Percentiles rank a stretch among this genome's conserved stretches.
phyloP scores from a whole-genome alignment of 192 early-diverging fungal genomes.

The Rhizophagus sp. region DNA sequence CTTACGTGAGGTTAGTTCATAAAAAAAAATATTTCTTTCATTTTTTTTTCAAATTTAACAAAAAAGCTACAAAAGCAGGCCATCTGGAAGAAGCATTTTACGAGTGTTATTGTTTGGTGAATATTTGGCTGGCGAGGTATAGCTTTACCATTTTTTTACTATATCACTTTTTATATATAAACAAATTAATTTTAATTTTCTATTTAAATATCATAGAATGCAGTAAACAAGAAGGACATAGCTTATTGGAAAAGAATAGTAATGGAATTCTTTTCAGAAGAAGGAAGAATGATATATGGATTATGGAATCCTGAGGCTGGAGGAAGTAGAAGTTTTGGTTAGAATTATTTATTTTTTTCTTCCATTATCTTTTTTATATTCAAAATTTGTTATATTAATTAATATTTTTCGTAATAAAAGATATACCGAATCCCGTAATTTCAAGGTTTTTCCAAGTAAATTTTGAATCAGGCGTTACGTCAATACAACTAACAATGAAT shows the following conservation, averaged over 20 bases:
- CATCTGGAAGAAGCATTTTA: neutral
- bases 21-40: neutral
- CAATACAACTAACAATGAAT: constrained; percentile 6
- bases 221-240: constrained; percentile 1
- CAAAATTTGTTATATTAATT: neutral
- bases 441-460: constrained; percentile 19
- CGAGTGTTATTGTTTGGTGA: neutral
- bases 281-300: neutral
- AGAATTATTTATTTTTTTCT: neutral
- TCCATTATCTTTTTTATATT: neutral
- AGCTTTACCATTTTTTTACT: neutral
- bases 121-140: neutral
- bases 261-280: constrained; percentile 14
- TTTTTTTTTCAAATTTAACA: neutral
- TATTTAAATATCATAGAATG: neutral
- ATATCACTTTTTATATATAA: neutral
- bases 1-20: neutral
- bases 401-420: neutral
- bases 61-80: neutral
- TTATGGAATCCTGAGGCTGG: neutral
- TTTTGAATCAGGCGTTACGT: constrained; percentile 11
- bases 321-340: neutral
- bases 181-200: neutral
- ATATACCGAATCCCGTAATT: constrained; percentile 14
- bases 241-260: neutral